These are phyloP conservation scores for Cryptococcus jaspeensis DNA, from an alignment of 1,284 basidiomycete genomes.

Conservation along the genomic window DNA sequence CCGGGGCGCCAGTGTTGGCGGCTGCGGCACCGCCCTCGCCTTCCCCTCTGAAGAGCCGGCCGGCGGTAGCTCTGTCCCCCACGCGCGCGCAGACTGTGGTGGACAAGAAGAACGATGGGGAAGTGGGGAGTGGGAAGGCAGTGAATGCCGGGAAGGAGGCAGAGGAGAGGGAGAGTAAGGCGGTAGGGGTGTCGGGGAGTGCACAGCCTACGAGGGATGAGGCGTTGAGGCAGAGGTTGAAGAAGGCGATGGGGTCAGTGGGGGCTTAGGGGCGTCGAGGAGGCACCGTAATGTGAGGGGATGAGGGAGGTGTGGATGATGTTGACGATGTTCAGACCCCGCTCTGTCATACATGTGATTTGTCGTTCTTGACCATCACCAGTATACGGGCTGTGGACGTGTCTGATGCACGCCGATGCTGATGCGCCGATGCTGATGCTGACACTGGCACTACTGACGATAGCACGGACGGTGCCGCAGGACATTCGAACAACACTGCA, in stretches of 20 bases:
- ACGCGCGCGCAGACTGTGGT: not conserved
- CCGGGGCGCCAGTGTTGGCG: not conserved
- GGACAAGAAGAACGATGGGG: not conserved
- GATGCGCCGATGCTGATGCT: too few relatives aligned
- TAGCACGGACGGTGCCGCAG: too few relatives aligned
- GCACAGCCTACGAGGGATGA: slow-evolving; percentile 36
- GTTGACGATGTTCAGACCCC: too few relatives aligned
- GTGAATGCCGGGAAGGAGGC: not conserved
- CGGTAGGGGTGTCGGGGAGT: not conserved
- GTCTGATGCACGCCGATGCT: too few relatives aligned
- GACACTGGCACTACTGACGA: too few relatives aligned
- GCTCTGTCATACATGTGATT: too few relatives aligned
- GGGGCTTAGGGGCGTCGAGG: slow-evolving; percentile 32
- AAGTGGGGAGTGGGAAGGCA: not conserved
- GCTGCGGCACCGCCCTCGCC: slow-evolving; percentile 1
- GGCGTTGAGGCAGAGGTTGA: slow-evolving; percentile 45
- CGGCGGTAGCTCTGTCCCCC: slow-evolving; percentile 9
- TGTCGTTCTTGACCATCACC: too few relatives aligned
- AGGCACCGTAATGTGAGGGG: not conserved
- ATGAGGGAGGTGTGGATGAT: too few relatives aligned
- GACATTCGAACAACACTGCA: too few relatives aligned
- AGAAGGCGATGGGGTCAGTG: slow-evolving; percentile 50
- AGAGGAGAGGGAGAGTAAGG: not conserved
- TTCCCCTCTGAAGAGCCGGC: slow-evolving; percentile 7
- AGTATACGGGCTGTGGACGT: too few relatives aligned